A percentile compares a stretch with the other conserved stretches of the same genome.
phyloP scores from a whole-genome alignment of 2,329 filamentous ascomycete genomes.

The Claviceps fusiformis region DNA sequence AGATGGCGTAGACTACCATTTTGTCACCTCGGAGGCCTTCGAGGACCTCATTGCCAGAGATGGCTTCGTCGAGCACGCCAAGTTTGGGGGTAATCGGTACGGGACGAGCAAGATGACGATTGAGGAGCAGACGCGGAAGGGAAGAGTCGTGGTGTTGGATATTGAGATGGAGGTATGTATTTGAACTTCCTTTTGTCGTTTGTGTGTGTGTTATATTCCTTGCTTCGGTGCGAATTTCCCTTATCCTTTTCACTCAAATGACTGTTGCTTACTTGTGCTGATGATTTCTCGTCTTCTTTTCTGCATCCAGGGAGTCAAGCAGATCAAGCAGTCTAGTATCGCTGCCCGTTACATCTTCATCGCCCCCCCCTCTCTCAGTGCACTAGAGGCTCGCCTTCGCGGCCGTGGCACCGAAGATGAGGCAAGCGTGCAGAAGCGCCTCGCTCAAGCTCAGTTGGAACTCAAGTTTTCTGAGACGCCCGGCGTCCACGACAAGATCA shows the following conservation, averaged over 20 bases:
- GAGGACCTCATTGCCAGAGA: slow-evolving; percentile 49
- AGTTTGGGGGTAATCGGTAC: slow-evolving; percentile 78
- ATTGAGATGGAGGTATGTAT: slow-evolving; percentile 81
- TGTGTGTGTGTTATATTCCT: too few species aligned
- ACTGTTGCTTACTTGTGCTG: background rate
- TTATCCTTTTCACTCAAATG: too few species aligned
- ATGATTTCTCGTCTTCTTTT: background rate
- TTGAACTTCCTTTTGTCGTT: background rate
- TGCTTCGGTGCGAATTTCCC: too few species aligned
- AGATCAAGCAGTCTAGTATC: slow-evolving; percentile 66
- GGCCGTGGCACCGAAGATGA: slow-evolving; percentile 69
- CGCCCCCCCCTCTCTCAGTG: slow-evolving; percentile 60
- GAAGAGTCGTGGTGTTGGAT: slow-evolving; percentile 69
- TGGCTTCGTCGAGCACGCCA: slow-evolving; percentile 75
- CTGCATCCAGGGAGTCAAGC: slow-evolving; percentile 57
- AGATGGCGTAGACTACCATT: slow-evolving; percentile 72
- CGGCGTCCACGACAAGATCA: slow-evolving; percentile 33
- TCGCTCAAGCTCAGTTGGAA: slow-evolving; percentile 60
- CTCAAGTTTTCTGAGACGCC: slow-evolving; percentile 57
- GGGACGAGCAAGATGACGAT: slow-evolving; percentile 74
- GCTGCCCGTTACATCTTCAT: slow-evolving; percentile 75
- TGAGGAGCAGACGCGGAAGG: slow-evolving; percentile 56
- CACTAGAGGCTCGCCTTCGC: slow-evolving; percentile 60
- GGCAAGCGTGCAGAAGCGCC: slow-evolving; percentile 52
- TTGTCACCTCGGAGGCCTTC: slow-evolving; percentile 54